Conservation (phyloP, 345 rosid genomes). For the Lenwebbia sp. region DNA sequence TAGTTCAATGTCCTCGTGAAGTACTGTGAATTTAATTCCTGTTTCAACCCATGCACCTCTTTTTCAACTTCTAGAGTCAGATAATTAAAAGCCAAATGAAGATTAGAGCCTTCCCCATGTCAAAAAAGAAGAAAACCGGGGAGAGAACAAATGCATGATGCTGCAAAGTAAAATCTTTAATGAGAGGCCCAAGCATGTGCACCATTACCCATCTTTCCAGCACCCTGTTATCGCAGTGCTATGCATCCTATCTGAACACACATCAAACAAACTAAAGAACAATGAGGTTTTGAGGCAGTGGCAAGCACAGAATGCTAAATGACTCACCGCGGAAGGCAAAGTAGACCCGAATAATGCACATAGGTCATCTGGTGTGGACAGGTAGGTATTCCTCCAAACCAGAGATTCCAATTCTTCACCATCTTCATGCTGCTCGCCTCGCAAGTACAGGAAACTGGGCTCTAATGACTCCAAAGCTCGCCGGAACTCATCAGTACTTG, state of each 20-base stretch:
- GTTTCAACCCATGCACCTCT: not conserved
- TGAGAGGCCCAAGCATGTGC: not conserved
- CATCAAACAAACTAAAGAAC: not conserved
- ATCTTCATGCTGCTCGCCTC: constrained; percentile 56
- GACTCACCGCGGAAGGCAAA: constrained; percentile 77
- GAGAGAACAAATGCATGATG: not conserved
- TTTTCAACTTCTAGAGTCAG: not conserved
- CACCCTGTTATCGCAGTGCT: not conserved
- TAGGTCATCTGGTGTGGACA: constrained; percentile 65
- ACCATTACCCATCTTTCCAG: not conserved
- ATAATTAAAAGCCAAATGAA: not conserved
- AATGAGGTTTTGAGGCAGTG: not conserved
- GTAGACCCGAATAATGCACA: constrained; percentile 62
- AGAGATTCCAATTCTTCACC: constrained; percentile 66
- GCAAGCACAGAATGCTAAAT: constrained; percentile 1
- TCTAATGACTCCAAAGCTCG: constrained; percentile 43
- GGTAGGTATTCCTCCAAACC: constrained; percentile 48
- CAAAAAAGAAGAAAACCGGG: not conserved
- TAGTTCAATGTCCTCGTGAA: not conserved
- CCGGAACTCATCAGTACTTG: constrained; percentile 60
- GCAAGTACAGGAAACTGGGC: constrained; percentile 75
- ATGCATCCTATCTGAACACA: not conserved
- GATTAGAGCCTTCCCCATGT: not conserved
- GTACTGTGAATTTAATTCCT: not conserved
- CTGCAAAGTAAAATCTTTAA: not conserved